Evolutionary conservation across 2,329 filamentous ascomycete genomes (phyloP).

Genomic region (Orbilia brochopaga): DNA sequence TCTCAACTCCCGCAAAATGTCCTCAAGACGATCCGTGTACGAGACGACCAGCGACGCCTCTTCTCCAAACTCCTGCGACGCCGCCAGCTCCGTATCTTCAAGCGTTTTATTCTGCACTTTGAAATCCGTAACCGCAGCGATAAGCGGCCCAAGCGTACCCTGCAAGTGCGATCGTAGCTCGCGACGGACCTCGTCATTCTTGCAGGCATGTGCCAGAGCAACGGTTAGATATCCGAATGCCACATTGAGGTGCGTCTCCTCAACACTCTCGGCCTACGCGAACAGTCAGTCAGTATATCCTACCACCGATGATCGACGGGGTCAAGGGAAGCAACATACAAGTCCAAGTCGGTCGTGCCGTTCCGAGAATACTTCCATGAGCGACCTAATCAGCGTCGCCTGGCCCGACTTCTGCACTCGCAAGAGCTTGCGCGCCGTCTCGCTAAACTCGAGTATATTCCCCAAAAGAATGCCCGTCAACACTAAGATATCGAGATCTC

Average conservation of each 20-base stretch:
- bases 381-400: constrained; percentile 14
- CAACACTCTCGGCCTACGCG: constrained; percentile 57
- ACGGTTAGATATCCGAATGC: constrained; percentile 70
- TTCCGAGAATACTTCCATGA: constrained; percentile 31
- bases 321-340: constrained; percentile 17
- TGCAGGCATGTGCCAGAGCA: constrained; percentile 67
- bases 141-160: constrained; percentile 61
- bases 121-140: constrained; percentile 68
- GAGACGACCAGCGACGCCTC: constrained; percentile 18
- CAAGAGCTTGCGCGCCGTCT: constrained; percentile 29
- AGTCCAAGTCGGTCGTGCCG: constrained; percentile 39
- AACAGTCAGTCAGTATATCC: constrained; percentile 3
- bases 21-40: constrained; percentile 35
- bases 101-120: constrained; percentile 49
- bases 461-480: constrained; percentile 32
- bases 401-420: constrained; percentile 16
- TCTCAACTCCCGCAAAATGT: constrained; percentile 27
- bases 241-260: constrained; percentile 67
- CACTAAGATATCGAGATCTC: constrained; percentile 34
- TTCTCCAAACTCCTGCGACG: constrained; percentile 33
- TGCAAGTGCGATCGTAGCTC: constrained; percentile 59
- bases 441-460: constrained; percentile 41
- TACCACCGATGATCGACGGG: not conserved
- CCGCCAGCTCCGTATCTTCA: constrained; percentile 29
- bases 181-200: constrained; percentile 60